Conservation (phyloP, 169 alveolate genomes). For the Theileria sp. region DNA sequence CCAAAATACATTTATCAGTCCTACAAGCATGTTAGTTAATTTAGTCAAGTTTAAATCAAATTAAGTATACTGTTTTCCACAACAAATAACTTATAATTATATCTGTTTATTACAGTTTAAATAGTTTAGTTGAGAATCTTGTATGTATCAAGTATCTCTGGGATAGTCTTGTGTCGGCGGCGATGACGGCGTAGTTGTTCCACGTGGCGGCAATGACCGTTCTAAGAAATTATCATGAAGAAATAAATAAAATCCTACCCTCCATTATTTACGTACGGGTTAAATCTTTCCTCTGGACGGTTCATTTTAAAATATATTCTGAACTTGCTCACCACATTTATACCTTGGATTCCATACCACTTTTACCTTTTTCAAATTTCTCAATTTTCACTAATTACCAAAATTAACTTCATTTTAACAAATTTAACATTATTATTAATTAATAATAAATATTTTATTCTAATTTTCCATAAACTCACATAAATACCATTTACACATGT, state of each 20-base stretch:
- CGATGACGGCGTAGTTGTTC: slow-evolving; percentile 87
- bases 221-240: slow-evolving; percentile 24
- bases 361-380: too few relatives aligned
- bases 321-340: not conserved
- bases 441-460: too few relatives aligned
- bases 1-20: slow-evolving; percentile 83
- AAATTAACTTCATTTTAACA: too few relatives aligned
- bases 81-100: not conserved
- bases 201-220: slow-evolving; percentile 89
- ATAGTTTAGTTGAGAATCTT: slow-evolving; percentile 82
- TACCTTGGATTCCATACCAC: not conserved
- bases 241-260: slow-evolving; percentile 53
- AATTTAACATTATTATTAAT: too few relatives aligned
- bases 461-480: not conserved
- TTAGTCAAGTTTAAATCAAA: not conserved
- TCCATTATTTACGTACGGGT: slow-evolving; percentile 79
- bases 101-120: slow-evolving; percentile 69
- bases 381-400: not conserved
- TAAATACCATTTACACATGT: not conserved
- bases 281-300: slow-evolving; percentile 38
- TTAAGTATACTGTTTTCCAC: not conserved
- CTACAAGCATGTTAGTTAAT: slow-evolving; percentile 26
- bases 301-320: not conserved
- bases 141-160: slow-evolving; percentile 87
- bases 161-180: slow-evolving; percentile 90